Percentiles rank a stretch among this genome's conserved stretches.
These are phyloP conservation scores for Vitis amurensis DNA, from an alignment of 164 flowering plant species.

Conservation along the genomic window DNA sequence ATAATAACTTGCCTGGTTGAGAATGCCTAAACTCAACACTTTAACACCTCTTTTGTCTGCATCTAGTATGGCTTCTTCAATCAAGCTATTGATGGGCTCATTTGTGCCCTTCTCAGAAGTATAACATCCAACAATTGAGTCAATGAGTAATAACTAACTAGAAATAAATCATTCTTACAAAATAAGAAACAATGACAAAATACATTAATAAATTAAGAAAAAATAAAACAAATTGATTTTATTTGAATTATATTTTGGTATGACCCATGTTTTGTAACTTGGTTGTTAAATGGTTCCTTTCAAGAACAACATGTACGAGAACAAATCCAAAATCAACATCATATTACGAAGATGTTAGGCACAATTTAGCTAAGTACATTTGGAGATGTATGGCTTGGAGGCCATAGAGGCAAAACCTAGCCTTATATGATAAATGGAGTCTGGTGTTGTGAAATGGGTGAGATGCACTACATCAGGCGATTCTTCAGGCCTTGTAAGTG, in stretches of 20 bases:
- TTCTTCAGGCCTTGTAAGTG: conserved; percentile 22
- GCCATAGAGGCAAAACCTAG: conserved; percentile 32
- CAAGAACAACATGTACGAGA: conserved; percentile 25
- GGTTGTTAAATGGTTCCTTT: conserved; percentile 19
- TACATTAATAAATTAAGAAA: neutral
- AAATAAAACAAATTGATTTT: neutral
- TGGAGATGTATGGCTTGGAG: conserved; percentile 21
- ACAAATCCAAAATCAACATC: conserved; percentile 19
- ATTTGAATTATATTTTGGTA: conserved; percentile 32
- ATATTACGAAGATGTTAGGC: conserved; percentile 22
- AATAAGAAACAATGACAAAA: neutral
- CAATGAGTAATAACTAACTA: neutral
- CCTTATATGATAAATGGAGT: conserved; percentile 34
- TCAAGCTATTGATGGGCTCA: no score
- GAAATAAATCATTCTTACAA: neutral
- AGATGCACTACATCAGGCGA: conserved; percentile 29
- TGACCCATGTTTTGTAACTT: conserved; percentile 31
- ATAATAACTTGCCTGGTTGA: no score
- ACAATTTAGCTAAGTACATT: conserved; percentile 24
- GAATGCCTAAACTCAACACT: no score
- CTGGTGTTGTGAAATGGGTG: conserved; percentile 32
- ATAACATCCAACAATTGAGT: conserved; percentile 22
- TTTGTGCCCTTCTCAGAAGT: conserved; percentile 40
- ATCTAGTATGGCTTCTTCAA: no score
- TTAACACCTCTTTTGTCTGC: no score